Conservation (phyloP, 139 green algal genomes). For the Nannochloris sp. region DNA sequence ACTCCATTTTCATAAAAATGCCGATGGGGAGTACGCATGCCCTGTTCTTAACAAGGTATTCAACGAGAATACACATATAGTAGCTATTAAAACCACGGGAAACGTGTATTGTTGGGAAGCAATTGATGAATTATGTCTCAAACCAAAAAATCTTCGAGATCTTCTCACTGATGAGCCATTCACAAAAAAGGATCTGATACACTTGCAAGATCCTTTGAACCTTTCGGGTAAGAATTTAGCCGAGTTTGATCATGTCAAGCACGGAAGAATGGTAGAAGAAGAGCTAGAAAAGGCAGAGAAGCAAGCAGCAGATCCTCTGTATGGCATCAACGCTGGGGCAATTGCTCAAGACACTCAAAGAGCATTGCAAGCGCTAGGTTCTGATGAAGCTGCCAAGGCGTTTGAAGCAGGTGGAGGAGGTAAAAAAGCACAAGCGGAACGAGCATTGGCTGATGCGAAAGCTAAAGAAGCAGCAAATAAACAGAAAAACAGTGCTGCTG, state of each 20-base stretch:
- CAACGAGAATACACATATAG: conserved; percentile 95
- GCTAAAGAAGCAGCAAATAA: background rate
- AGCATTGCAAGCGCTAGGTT: conserved; percentile 36
- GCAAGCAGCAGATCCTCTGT: conserved; percentile 20
- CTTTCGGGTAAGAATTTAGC: conserved; percentile 33
- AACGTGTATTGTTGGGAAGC: conserved; percentile 51
- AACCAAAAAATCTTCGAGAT: conserved; percentile 79
- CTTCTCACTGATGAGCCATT: conserved; percentile 51
- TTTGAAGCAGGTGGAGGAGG: conserved; percentile 49
- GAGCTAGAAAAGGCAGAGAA: conserved; percentile 24
- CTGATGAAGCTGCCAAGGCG: conserved; percentile 15
- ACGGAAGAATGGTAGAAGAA: conserved; percentile 31
- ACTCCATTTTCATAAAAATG: conserved; percentile 91
- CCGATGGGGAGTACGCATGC: conserved; percentile 75
- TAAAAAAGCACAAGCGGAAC: conserved; percentile 41
- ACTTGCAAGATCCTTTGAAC: conserved; percentile 80
- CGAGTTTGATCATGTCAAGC: conserved; percentile 88
- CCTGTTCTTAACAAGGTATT: conserved; percentile 93
- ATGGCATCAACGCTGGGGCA: conserved; percentile 20
- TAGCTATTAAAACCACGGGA: conserved; percentile 66
- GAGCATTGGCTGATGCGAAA: conserved; percentile 58
- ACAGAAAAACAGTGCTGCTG: background rate
- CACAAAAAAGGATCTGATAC: conserved; percentile 85
- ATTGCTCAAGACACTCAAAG: conserved; percentile 70
- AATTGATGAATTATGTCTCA: conserved; percentile 89